phyloP scores from a whole-genome alignment of 192 early-diverging fungal genomes.

The Coemansia sp. region DNA sequence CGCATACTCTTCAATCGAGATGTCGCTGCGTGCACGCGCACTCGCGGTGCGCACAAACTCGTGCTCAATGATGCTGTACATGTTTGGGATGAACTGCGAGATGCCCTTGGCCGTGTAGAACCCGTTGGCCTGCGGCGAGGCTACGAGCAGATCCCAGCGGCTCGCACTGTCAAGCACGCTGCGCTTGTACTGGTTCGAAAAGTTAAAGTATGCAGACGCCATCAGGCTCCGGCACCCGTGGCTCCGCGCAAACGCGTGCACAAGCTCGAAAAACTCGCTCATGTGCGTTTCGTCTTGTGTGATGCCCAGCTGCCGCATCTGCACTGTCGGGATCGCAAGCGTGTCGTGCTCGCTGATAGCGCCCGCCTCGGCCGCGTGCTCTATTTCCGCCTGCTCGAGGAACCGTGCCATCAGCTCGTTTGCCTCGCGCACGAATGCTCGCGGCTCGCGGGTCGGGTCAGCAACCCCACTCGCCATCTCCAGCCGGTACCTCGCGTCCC shows the following conservation, averaged over 20 bases:
- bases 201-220: slow-evolving; percentile 94
- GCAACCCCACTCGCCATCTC: slow-evolving; percentile 27
- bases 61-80: slow-evolving; percentile 85
- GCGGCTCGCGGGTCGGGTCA: slow-evolving; percentile 61
- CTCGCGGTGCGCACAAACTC: slow-evolving; percentile 58
- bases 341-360: slow-evolving; percentile 56
- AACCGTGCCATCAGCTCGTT: slow-evolving; percentile 53
- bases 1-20: slow-evolving; percentile 76
- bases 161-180: slow-evolving; percentile 60
- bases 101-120: slow-evolving; percentile 85
- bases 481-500: slow-evolving; percentile 1
- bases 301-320: slow-evolving; percentile 80
- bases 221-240: slow-evolving; percentile 64
- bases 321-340: slow-evolving; percentile 75
- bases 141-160: slow-evolving; percentile 71
- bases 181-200: slow-evolving; percentile 66
- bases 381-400: slow-evolving; percentile 31
- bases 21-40: slow-evolving; percentile 34
- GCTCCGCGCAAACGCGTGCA: slow-evolving; percentile 30
- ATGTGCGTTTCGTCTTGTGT: slow-evolving; percentile 75
- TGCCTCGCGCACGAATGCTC: slow-evolving; percentile 56
- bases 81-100: slow-evolving; percentile 82
- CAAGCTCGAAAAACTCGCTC: slow-evolving; percentile 59
- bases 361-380: slow-evolving; percentile 1
- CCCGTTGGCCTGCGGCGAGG: slow-evolving; percentile 93